A percentile compares a stretch with the other conserved stretches of the same genome.
phyloP scores from a whole-genome alignment of 2,329 filamentous ascomycete species.

The Salinomyces thailandicus region DNA sequence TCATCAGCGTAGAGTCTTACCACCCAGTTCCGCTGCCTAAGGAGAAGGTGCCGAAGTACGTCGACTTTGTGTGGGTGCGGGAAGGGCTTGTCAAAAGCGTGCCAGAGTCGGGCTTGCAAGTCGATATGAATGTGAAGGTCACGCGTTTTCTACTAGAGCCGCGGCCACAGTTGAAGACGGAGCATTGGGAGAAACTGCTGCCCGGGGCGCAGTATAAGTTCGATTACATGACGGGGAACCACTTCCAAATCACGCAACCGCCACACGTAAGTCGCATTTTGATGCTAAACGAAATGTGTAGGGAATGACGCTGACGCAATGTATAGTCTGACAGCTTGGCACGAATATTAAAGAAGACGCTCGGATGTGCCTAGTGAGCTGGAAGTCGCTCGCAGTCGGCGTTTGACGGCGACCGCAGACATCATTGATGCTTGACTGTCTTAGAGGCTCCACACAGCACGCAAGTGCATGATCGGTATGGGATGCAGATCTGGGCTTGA shows the following conservation, averaged over 20 bases:
- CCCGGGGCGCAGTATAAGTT: slow-evolving; percentile 19
- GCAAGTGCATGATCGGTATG: too few species aligned
- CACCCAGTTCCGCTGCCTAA: slow-evolving; percentile 15
- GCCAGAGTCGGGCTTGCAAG: slow-evolving; percentile 18
- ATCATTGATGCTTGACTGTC: too few species aligned
- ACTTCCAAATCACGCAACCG: slow-evolving; percentile 24
- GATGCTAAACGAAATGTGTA: too few species aligned
- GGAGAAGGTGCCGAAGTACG: slow-evolving; percentile 15
- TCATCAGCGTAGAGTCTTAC: slow-evolving; percentile 21
- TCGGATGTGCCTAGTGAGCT: too few species aligned
- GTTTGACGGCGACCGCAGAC: too few species aligned
- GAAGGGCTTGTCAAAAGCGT: slow-evolving; percentile 22
- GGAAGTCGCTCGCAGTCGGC: too few species aligned
- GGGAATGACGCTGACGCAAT: too few species aligned
- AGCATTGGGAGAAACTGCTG: slow-evolving; percentile 21
- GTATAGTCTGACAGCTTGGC: too few species aligned
- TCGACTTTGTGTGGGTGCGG: slow-evolving; percentile 23
- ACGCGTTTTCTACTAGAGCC: slow-evolving; percentile 24
- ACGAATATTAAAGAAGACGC: too few species aligned
- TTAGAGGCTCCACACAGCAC: too few species aligned
- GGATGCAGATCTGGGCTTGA: too few species aligned
- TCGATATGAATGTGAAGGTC: slow-evolving; percentile 22
- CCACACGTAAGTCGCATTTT: too few species aligned
- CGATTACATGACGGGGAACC: slow-evolving; percentile 24
- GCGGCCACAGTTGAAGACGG: slow-evolving; percentile 17